Base-by-base conservation (phyloP, 2,329 filamentous ascomycete genomes). In the Penicillium aurantiogriseum region DNA sequence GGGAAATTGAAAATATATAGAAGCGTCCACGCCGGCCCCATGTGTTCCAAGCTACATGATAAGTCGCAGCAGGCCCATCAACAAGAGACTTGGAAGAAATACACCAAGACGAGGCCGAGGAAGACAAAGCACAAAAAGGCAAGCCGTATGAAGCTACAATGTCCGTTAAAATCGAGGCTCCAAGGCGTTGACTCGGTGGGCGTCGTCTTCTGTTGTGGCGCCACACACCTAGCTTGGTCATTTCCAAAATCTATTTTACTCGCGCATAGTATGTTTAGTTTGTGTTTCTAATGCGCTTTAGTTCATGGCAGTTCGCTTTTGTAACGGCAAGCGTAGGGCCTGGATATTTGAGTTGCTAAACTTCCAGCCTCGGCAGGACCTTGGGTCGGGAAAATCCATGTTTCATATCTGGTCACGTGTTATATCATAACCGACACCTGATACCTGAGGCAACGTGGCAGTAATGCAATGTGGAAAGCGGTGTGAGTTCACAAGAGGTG, bases 361-460 rank as follows among this genome's bases (percentile, higher is more conserved):
- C 11, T 31, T 31, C 11, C 17, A 17, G 7, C 6, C 13, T 17
- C 9, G 6, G 5, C 15, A n/a, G 33, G 33, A 38, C 3, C 35
- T 38, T 4, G 15, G 35, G 5, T 4, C 17, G 17, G n/a, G n/a
- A 21, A 38, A 38, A 38, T 38, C 38, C 38, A 6, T 40, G 11
- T 13, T 40, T 23, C 13, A 5, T 15, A 17, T 8, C 4, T 15
- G 13, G 13, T 42, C 43, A 45, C 25, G 25, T 29, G 43, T 5
- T n/a, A 5, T 0, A 2, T 0, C 2, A 4, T 4, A 7, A 2
- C 42, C 2, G 2, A 6, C 7, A 8, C 2, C 15, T 33, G 27
- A 46, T 29, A 17, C 44, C 27, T 13, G 6, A 33, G 43, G n/a
- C n/a, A 31, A 1, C 1, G 0, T 5, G 10, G n/a, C 27, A 45